phyloP scores from a whole-genome alignment of 805 yeast species.

The Myxozyma monticola region DNA sequence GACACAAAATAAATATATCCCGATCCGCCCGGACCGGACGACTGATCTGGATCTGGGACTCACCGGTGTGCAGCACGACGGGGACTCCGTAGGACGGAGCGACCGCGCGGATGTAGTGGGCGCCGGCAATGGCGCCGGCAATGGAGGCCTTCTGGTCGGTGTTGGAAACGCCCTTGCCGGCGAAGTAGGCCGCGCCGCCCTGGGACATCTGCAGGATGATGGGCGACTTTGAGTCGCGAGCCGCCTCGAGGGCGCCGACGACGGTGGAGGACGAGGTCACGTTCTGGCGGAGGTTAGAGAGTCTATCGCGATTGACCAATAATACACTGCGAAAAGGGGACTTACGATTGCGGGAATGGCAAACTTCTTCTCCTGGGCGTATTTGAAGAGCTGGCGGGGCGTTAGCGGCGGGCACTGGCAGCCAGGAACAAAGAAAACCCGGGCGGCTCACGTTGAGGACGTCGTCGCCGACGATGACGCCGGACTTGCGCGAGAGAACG shows the following conservation, averaged over 20 bases:
- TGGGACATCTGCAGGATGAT: constrained; percentile 95
- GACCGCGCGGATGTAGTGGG: constrained; percentile 93
- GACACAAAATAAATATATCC: no score
- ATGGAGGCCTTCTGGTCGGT: constrained; percentile 90
- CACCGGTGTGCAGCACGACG: constrained; percentile 81
- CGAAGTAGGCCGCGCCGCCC: constrained; percentile 99
- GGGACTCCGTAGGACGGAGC: constrained; percentile 97
- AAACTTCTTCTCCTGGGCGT: constrained; percentile 88
- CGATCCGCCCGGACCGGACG: no score
- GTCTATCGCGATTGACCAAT: background rate
- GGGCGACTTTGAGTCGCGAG: constrained; percentile 92
- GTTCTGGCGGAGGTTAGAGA: constrained; percentile 43
- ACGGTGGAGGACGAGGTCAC: constrained; percentile 97
- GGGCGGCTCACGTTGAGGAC: constrained; percentile 51
- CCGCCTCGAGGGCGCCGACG: constrained; percentile 95
- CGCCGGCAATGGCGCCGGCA: constrained; percentile 95
- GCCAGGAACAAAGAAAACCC: constrained; percentile 1
- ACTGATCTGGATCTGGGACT: no score
- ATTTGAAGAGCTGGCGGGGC: constrained; percentile 56
- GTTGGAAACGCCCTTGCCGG: constrained; percentile 98
- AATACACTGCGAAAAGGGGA: background rate
- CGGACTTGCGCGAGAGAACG: constrained; percentile 84
- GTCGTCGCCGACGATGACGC: constrained; percentile 99
- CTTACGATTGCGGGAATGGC: constrained; percentile 89
- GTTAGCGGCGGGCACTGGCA: background rate